Evolutionary conservation across 148 eudicot species (phyloP), one percentile per base, ranked within the genome.

Genomic region (Rhododendron ovatum): DNA sequence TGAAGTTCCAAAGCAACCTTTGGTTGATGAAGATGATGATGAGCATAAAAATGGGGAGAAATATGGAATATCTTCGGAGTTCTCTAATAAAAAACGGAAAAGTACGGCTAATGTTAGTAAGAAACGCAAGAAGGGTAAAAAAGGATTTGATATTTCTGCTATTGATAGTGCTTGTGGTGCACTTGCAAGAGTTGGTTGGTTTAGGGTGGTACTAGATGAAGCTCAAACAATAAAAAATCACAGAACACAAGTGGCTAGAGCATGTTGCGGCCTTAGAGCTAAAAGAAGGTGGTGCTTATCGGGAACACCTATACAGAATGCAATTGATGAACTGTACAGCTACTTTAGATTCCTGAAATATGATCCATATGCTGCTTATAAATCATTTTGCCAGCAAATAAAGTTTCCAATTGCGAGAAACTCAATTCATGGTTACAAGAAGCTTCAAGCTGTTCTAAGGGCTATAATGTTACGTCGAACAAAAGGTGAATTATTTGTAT

Each of bases 211-310:
- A 83, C 84, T 97, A 85, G 99, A 97, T 93, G 99, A 97, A 93
- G 98, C 99, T 41, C 99, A 97, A 88, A 95, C 96, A 28, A 97
- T 95, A 78, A 97, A 97, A 65, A 97, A 97, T 85, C 98, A 94
- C 88, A 94, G 99, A 89, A 97, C 99, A 45, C 96, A 88, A 88
- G 93, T 95, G 33, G 98, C 99, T 89, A 91, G 98, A 92, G 95
- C 99, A 22, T 97, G 99, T 90, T 97, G 96, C 86, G 97, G 99
- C 83, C 92, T 97, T 86, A 91, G 96, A 91, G 99, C 99, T 39
- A 97, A 97, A 87, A 91, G 90, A 80, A 91, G 99, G 82, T 97
- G 99, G 99, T 97, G 99, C 90, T 91, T 97, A 90, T 97, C 99
- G 84, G 99, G 99, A 87, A 95, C 99, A 18, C 99, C 99, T 5